phyloP scores from a whole-genome alignment of 1,284 basidiomycete genomes.

The Meripilus lineatus region DNA sequence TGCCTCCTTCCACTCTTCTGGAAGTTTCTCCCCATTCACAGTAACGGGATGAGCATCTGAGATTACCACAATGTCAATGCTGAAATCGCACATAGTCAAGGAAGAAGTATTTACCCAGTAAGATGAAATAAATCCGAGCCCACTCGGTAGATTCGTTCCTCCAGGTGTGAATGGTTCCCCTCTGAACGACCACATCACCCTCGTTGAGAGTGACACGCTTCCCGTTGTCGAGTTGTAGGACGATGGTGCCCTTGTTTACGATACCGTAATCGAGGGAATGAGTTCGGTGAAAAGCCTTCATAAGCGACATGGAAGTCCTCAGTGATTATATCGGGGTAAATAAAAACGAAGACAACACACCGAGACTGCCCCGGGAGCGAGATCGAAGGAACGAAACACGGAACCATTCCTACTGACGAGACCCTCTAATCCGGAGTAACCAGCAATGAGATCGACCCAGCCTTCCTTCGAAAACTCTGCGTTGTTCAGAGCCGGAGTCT shows the following conservation, averaged over 20 bases:
- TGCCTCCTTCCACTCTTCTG: no score
- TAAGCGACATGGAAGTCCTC: background rate
- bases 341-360: no score
- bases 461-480: conserved; percentile 13
- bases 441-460: conserved; percentile 18
- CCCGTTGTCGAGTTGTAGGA: conserved; percentile 13
- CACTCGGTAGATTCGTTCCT: conserved; percentile 16
- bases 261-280: conserved; percentile 21
- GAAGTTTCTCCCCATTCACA: conserved; percentile 5
- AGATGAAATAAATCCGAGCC: conserved; percentile 15
- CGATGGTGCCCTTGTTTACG: conserved; percentile 15
- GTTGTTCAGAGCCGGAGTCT: no score
- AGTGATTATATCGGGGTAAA: no score
- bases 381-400: conserved; percentile 16
- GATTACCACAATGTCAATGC: no score
- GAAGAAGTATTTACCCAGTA: no score
- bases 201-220: conserved; percentile 8
- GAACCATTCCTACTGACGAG: conserved; percentile 14
- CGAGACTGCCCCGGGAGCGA: conserved; percentile 14
- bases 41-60: conserved; percentile 6
- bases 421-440: conserved; percentile 1
- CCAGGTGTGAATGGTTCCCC: conserved; percentile 16
- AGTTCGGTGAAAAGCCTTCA: conserved; percentile 19
- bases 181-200: conserved; percentile 16
- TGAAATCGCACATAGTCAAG: no score